Conservation (phyloP, 495 filamentous ascomycete species). For the Podospora conica region DNA sequence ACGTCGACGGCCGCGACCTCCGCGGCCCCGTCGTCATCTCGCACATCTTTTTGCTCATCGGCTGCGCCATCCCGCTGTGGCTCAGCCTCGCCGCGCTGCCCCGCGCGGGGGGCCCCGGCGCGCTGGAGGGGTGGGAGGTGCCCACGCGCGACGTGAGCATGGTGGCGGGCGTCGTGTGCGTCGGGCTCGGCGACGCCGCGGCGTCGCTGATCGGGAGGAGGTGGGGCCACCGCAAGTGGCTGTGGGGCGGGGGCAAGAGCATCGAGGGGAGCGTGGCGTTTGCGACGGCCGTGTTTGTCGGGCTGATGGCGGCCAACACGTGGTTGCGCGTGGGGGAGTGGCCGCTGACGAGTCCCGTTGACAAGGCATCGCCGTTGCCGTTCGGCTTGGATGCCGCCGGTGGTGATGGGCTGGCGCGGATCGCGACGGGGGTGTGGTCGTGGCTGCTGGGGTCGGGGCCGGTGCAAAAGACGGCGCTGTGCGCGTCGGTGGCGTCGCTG, state of each 20-base stretch:
- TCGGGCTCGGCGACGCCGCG: constrained; percentile 91
- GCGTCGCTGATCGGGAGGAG: constrained; percentile 89
- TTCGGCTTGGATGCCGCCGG: too few species aligned
- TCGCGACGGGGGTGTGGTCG: constrained; percentile 1
- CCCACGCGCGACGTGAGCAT: constrained; percentile 68
- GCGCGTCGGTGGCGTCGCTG: constrained; percentile 75
- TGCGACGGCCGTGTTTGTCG: constrained; percentile 66
- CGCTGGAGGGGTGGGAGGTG: constrained; percentile 69
- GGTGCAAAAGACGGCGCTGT: constrained; percentile 55
- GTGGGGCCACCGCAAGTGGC: constrained; percentile 83
- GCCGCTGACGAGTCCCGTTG: constrained; percentile 35
- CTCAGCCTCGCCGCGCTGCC: constrained; percentile 65
- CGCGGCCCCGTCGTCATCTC: constrained; percentile 90
- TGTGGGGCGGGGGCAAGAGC: constrained; percentile 94
- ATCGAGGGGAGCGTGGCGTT: constrained; percentile 89
- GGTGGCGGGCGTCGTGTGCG: constrained; percentile 85
- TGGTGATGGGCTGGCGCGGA: background rate
- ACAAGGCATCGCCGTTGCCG: constrained; percentile 3
- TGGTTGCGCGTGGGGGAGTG: constrained; percentile 76
- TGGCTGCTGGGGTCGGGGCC: constrained; percentile 34
- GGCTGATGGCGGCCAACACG: constrained; percentile 60
- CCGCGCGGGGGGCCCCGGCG: constrained; percentile 38
- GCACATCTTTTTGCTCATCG: constrained; percentile 92
- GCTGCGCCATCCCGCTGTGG: constrained; percentile 95
- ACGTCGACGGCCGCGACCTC: constrained; percentile 90